Evolutionary conservation across 208 protist genomes (phyloP), one percentile per base, ranked within the genome.

Genomic region (Trypanosoma rangeli): DNA sequence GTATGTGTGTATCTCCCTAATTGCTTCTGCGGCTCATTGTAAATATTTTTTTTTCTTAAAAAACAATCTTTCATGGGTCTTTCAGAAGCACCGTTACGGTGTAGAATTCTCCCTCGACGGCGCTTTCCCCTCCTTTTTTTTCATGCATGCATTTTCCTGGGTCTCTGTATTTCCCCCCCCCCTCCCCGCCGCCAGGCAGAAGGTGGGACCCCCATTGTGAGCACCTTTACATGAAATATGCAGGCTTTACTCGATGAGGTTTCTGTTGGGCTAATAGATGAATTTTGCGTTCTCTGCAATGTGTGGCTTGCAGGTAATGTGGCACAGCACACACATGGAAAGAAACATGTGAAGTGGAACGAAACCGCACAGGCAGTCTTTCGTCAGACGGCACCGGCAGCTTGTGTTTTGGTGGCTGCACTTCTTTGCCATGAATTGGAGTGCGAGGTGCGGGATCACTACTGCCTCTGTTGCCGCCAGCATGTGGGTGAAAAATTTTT

Each of bases 281-380:
- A 70, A 18, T 70, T 37, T 26, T 70, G 64, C 54, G n/a, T 70
- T 39, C 44, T 70, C 52, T 70, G 64, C 44, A 70, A 70, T 26
- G 53, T 70, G 4, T 70, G 64, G 64, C 33, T 70, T 9, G 54
- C 54, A 3, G 64, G 64, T 35, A 53, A 22, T 31, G 50, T 15
- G 22, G 33, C 53, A 13, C 50, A 59, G 53, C 64, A 70, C 39
- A 35, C 42, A 35, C 26, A 33, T 20, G 64, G 64, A 8, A 31
- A 37, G 20, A 56, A 59, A 37, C 64, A 70, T 16, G 0, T 28
- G 22, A 56, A 39, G 33, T 62, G 64, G 33, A 49, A 24, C 10
- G 54, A 50, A 28, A 53, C 64, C 1, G 55, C 42, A 49, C n/a
- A 26, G 12, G 15, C 24, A 0, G 24, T 61, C 24, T 70, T 70